A percentile compares a stretch with the other conserved stretches of the same genome.
Conservation (phyloP, 352 stramenopile genomes). For the Plasmopara halstedii region DNA sequence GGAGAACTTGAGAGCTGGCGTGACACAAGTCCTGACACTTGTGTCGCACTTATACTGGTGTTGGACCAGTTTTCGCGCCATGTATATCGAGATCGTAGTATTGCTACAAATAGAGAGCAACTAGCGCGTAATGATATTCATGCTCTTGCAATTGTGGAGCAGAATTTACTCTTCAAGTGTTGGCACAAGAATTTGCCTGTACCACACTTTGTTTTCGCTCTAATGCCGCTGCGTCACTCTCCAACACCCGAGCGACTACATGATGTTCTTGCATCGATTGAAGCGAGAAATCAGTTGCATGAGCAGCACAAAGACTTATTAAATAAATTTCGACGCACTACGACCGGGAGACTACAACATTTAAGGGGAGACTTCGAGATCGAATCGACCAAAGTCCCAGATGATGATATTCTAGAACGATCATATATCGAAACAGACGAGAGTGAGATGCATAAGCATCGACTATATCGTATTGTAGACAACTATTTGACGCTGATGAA, state of each 20-base stretch:
- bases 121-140: conserved; percentile 39
- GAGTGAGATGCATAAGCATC: conserved; percentile 54
- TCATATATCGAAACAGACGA: conserved; percentile 58
- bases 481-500: conserved; percentile 53
- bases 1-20: conserved; percentile 47
- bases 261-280: conserved; percentile 45
- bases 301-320: conserved; percentile 52
- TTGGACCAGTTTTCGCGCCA: conserved; percentile 86
- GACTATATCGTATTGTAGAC: conserved; percentile 63
- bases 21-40: conserved; percentile 17
- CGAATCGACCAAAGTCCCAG: conserved; percentile 16
- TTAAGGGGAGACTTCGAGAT: conserved; percentile 18
- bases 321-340: conserved; percentile 80
- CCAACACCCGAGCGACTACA: conserved; percentile 48
- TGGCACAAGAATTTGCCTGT: conserved; percentile 52
- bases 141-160: conserved; percentile 33
- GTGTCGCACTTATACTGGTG: conserved; percentile 76
- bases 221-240: conserved; percentile 84
- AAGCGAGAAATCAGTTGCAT: conserved; percentile 34
- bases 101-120: conserved; percentile 10
- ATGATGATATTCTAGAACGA: conserved; percentile 71
- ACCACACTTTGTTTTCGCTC: conserved; percentile 62
- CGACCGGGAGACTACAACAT: conserved; percentile 59
- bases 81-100: conserved; percentile 41
- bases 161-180: conserved; percentile 29